Conservation (phyloP, 768 basidiomycete genomes). For the Mycena albidolilacea region DNA sequence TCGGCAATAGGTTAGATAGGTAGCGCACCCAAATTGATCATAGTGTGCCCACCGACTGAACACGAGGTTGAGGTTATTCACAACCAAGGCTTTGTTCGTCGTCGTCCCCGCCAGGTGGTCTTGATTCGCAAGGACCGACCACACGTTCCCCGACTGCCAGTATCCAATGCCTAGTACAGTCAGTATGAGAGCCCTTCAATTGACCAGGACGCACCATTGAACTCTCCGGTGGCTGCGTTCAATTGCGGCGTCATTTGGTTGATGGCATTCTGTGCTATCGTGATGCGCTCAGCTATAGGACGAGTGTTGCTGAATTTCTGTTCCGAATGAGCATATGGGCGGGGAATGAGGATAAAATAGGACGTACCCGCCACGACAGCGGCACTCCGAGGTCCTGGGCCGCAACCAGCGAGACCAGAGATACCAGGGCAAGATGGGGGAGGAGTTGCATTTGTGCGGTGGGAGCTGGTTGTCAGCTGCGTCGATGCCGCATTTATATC, state of each 20-base stretch:
- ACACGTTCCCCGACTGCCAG: slow-evolving; percentile 69
- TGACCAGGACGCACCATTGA: slow-evolving; percentile 52
- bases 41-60: slow-evolving; percentile 57
- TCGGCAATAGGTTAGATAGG: neutral
- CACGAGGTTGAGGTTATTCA: slow-evolving; percentile 57
- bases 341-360: neutral
- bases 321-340: neutral
- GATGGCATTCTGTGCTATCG: slow-evolving; percentile 59
- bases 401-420: slow-evolving; percentile 29
- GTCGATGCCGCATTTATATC: slow-evolving; percentile 7
- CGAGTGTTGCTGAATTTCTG: slow-evolving; percentile 61
- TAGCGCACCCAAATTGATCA: slow-evolving; percentile 58
- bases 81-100: slow-evolving; percentile 54
- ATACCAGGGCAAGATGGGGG: slow-evolving; percentile 1
- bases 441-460: slow-evolving; percentile 14
- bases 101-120: slow-evolving; percentile 57
- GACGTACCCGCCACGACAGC: slow-evolving; percentile 59
- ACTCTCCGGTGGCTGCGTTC: slow-evolving; percentile 55
- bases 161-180: slow-evolving; percentile 59
- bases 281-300: slow-evolving; percentile 55
- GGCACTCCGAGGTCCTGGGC: slow-evolving; percentile 61
- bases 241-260: slow-evolving; percentile 57
- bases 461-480: neutral
- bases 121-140: slow-evolving; percentile 65
- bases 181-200: neutral